Base-by-base conservation (phyloP, 2,329 filamentous ascomycete species). In the Fusarium succisae region DNA sequence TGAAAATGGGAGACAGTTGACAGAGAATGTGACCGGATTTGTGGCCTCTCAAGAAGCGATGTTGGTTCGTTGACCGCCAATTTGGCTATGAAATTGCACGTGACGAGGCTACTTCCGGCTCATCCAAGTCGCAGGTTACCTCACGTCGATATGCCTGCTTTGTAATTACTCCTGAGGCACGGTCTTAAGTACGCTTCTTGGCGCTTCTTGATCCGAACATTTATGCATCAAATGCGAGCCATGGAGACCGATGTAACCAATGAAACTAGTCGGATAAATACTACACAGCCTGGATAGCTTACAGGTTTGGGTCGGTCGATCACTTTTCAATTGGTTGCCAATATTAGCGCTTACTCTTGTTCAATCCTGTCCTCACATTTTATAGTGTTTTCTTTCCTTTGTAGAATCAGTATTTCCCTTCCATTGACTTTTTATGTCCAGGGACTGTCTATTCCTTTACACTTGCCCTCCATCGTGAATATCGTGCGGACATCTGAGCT, bases 391-490 rank as follows among this genome's bases (percentile, higher is more conserved):
- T 18, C n/a, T 44, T 44, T 5, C n/a, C 6, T 24, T 9, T 11
- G 7, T 6, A 17, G 43, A 17, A 44, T 18, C 11, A 8, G 18
- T 24, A 12, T 44, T 12, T 20, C 14, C 4, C 4, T n/a, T 9
- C 0, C 13, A 41, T 41, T 9, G 13, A 9, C 4, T 10, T 41
- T 41, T n/a, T 41, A 8, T n/a, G 22, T 41, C 13, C n/a, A 41
- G 8, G 5, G 8, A 5, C 2, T 41, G 8, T n/a, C 3, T n/a
- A 6, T 41, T n/a, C 22, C 8, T 5, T n/a, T 8, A n/a, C 2
- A 15, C 0, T n/a, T 15, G 13, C 8, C 13, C 17, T 30, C 51
- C 7, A 8, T 12, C 18, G 26, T 11, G 26, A 28, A 28, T 14
- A 55, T 22, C 24, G 3, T n/a, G 30, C 9, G 20, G 20, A 32